Evolutionary conservation across 176 grass and related monocot species (phyloP).

Genomic region (bread wheat (Triticum aestivum)): IWGSC_CS_RefSeq_v2.1 NC_057800.1:697313085-697313584

Average conservation of each 20-base stretch:
- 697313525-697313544: slow-evolving; percentile 65
- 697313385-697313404: slow-evolving; percentile 51
- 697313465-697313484: slow-evolving; percentile 76
- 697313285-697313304: background rate
- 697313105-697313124: background rate
- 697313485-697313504: slow-evolving; percentile 87
- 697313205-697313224: slow-evolving; percentile 1
- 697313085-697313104: background rate
- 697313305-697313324: slow-evolving; percentile 20
- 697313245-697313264: background rate
- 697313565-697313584: slow-evolving; percentile 61
- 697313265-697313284: background rate
- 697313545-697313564: slow-evolving; percentile 56
- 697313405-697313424: slow-evolving; percentile 70
- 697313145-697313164: slow-evolving; percentile 35
- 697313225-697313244: background rate
- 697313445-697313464: slow-evolving; percentile 86
- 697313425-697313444: slow-evolving; percentile 71
- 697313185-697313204: background rate
- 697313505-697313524: slow-evolving; percentile 93
- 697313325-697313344: slow-evolving; percentile 32
- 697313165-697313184: background rate
- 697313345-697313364: background rate
- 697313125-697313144: background rate
- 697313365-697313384: slow-evolving; percentile 8